A percentile compares a stretch with the other conserved stretches of the same genome.
Conservation (phyloP, 2,329 filamentous ascomycete genomes). For the Drechslera avenae region DNA sequence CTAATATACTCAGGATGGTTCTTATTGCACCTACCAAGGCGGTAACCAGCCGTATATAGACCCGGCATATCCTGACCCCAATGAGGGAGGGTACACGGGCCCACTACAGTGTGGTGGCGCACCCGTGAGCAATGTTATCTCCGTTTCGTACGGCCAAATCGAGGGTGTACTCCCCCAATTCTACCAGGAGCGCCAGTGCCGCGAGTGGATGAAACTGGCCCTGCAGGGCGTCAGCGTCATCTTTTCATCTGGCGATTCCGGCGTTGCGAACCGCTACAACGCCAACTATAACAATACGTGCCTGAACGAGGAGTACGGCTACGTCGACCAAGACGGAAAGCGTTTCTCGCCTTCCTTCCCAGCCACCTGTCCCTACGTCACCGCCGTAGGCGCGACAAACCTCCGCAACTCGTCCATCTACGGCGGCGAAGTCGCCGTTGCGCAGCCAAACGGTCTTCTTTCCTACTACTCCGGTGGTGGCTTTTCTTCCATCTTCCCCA, state of each 20-base stretch:
- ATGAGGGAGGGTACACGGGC: slow-evolving; percentile 23
- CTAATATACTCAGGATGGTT: slow-evolving; percentile 19
- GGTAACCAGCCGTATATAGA: slow-evolving; percentile 24
- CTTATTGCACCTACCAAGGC: slow-evolving; percentile 26
- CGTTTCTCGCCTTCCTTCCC: slow-evolving; percentile 65
- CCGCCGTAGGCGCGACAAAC: slow-evolving; percentile 64
- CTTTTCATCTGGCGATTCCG: slow-evolving; percentile 55
- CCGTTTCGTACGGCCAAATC: slow-evolving; percentile 60
- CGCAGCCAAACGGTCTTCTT: slow-evolving; percentile 1
- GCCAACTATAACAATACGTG: slow-evolving; percentile 22
- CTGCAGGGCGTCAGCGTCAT: slow-evolving; percentile 53
- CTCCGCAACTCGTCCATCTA: slow-evolving; percentile 14
- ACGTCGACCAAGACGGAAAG: slow-evolving; percentile 12
- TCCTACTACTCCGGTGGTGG: slow-evolving; percentile 44
- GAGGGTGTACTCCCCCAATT: slow-evolving; percentile 57
- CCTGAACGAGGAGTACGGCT: slow-evolving; percentile 17
- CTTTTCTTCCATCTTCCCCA: slow-evolving; percentile 55
- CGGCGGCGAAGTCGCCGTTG: slow-evolving; percentile 56
- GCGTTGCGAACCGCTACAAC: slow-evolving; percentile 22
- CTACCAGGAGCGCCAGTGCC: slow-evolving; percentile 58
- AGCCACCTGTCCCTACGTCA: slow-evolving; percentile 68
- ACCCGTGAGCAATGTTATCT: slow-evolving; percentile 57
- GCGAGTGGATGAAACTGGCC: slow-evolving; percentile 54
- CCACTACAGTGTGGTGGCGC: slow-evolving; percentile 48
- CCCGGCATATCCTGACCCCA: slow-evolving; percentile 21